A percentile compares a stretch with the other conserved stretches of the same genome.
phyloP scores from a whole-genome alignment of 1,284 basidiomycete species.

The Trichosporon asahii region DNA sequence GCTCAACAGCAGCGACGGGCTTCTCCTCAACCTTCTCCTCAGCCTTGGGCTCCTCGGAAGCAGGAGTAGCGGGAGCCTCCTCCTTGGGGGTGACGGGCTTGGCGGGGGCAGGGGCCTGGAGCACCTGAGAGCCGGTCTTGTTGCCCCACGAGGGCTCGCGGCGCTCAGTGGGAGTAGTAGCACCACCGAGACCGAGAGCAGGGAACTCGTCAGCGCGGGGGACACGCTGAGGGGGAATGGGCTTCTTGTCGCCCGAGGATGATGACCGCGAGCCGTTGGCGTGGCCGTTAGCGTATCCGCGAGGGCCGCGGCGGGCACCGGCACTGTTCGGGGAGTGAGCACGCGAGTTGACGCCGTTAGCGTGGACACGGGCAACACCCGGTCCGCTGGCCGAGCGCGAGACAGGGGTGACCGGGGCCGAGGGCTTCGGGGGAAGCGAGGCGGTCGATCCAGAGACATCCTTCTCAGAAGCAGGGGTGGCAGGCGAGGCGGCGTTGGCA shows the following conservation, averaged over 20 bases:
- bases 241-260: constrained; percentile 27
- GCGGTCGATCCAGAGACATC: constrained; percentile 15
- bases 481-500: constrained; percentile 14
- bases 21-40: constrained; percentile 17
- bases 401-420: constrained; percentile 28
- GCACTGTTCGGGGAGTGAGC: constrained; percentile 44
- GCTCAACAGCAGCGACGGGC: not conserved
- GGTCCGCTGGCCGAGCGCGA: constrained; percentile 45
- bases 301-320: constrained; percentile 16
- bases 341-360: constrained; percentile 38
- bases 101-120: constrained; percentile 48
- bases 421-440: constrained; percentile 38
- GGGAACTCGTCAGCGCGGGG: constrained; percentile 53
- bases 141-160: constrained; percentile 33
- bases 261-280: constrained; percentile 26
- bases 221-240: constrained; percentile 40
- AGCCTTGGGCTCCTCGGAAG: constrained; percentile 7
- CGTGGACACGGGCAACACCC: constrained; percentile 41
- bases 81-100: constrained; percentile 33
- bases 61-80: constrained; percentile 1
- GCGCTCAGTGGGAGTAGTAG: constrained; percentile 29
- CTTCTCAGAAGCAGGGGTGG: constrained; percentile 21
- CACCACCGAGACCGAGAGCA: constrained; percentile 34
- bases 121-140: constrained; percentile 52
- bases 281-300: constrained; percentile 23